Base-by-base conservation (phyloP, 169 alveolate species). In the Sarcocystis neurona region DNA sequence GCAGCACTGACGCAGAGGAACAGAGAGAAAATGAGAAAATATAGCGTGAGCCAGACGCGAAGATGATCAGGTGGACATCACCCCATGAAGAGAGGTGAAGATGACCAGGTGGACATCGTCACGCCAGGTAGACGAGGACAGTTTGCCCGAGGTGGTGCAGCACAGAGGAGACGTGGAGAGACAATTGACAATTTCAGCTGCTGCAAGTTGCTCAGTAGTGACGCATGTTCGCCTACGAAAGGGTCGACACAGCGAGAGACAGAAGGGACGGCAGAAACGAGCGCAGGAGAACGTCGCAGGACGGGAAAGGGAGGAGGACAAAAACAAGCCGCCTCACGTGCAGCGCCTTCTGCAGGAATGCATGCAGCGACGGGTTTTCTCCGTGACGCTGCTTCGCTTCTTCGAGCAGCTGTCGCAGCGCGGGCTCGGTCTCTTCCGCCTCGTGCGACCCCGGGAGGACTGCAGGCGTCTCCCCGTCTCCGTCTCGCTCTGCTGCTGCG, bases 361-460 rank as follows among this genome's bases (percentile, higher is more conserved):
- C 32, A 6, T 18, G 58, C 37, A 72, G 82, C 5, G 82, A 72
- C 34, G 82, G 82, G 56, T 72, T 56, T 5, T 56, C 60, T n/a
- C n/a, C n/a, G n/a, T n/a, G n/a, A 10, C 82, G 53, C 1, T n/a
- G 34, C 10, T 72, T 48, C n/a, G 82, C 82, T 32, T 72, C 41
- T 20, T 39, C 27, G 8, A 72, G 60, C 56, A 72, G 23, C 56
- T 72, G 82, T 15, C 37, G 56, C 50, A 72, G 82, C 32, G 58
- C 32, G 56, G 82, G 41, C 20, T 72, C 82, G 12, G 82, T 72
- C 82, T 72, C 82, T 37, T 72, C 60, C n/a, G n/a, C n/a, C n/a
- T n/a, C n/a, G n/a, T n/a, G n/a, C n/a, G n/a, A n/a, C n/a, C n/a
- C n/a, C n/a, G n/a, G n/a, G n/a, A n/a, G n/a, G n/a, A n/a, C n/a